phyloP scores from a whole-genome alignment of 1,284 basidiomycete genomes.

The Ustilago nuda region DNA sequence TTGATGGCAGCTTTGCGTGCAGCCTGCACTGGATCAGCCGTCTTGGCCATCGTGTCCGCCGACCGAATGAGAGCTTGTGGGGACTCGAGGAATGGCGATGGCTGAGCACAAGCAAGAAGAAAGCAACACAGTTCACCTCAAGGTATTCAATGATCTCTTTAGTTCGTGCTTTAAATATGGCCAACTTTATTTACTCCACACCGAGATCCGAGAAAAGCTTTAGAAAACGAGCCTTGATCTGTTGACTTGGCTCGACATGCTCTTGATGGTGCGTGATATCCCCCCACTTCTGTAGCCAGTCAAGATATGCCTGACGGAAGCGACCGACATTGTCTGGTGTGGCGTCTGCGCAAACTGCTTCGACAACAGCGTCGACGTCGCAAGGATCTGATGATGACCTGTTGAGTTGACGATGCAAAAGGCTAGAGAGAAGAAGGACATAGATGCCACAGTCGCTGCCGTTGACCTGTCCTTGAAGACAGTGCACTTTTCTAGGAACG shows the following conservation, averaged over 20 bases:
- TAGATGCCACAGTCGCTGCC: constrained; percentile 51
- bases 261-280: constrained; percentile 38
- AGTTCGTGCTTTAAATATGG: constrained; percentile 8
- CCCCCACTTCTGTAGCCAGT: constrained; percentile 39
- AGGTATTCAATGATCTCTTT: neutral
- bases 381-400: constrained; percentile 6
- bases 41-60: constrained; percentile 39
- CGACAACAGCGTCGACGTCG: constrained; percentile 18
- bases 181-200: constrained; percentile 26
- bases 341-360: constrained; percentile 16
- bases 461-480: constrained; percentile 33
- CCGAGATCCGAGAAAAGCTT: constrained; percentile 45
- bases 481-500: constrained; percentile 19
- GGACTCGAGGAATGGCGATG: neutral
- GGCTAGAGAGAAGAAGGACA: constrained; percentile 42
- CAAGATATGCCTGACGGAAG: constrained; percentile 35
- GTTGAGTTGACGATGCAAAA: constrained; percentile 31
- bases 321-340: constrained; percentile 21
- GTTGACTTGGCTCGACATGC: constrained; percentile 29
- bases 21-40: constrained; percentile 67
- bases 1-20: constrained; percentile 66
- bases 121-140: constrained; percentile 4
- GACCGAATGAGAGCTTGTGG: neutral
- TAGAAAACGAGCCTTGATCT: constrained; percentile 29
- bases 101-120: constrained; percentile 1